These are phyloP conservation scores for Fraxinus pennsylvanica DNA, from an alignment of 257 asterid species.

Conservation along the genomic window DNA sequence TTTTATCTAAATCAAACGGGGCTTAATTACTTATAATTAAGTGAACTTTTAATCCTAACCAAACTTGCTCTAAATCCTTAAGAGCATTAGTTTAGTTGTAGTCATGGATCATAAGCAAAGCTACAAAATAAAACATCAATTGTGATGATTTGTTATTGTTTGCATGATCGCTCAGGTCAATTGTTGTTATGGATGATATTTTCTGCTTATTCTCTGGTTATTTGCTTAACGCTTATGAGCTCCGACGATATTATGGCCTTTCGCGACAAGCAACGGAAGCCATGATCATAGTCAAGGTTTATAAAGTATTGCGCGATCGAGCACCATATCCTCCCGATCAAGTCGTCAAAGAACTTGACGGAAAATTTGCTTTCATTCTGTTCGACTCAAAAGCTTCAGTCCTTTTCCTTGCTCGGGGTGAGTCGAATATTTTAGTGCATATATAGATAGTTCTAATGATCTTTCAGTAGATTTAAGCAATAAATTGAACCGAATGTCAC, in stretches of 20 bases:
- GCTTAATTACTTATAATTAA: too few species aligned
- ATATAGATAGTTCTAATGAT: too few species aligned
- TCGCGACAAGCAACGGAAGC: constrained; percentile 61
- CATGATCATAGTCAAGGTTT: constrained; percentile 56
- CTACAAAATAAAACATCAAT: background rate
- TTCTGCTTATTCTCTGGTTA: constrained; percentile 66
- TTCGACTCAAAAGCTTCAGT: constrained; percentile 53
- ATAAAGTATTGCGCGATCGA: constrained; percentile 59
- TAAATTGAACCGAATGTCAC: background rate
- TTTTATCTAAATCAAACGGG: too few species aligned
- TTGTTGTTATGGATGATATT: constrained; percentile 63
- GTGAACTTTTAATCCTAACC: too few species aligned
- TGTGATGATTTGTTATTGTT: background rate
- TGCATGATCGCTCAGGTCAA: constrained; percentile 36
- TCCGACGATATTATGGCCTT: constrained; percentile 57
- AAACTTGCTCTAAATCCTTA: background rate
- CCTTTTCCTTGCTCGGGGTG: constrained; percentile 67
- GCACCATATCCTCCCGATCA: constrained; percentile 74
- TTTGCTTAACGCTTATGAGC: constrained; percentile 45
- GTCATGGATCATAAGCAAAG: background rate
- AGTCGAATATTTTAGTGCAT: background rate
- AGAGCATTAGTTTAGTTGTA: background rate
- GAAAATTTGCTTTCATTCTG: constrained; percentile 61
- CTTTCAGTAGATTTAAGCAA: too few species aligned
- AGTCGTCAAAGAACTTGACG: constrained; percentile 57